These are phyloP conservation scores for Pestalotiopsis sp. DNA, from an alignment of 2,329 filamentous ascomycete genomes.

Conservation along the genomic window DNA sequence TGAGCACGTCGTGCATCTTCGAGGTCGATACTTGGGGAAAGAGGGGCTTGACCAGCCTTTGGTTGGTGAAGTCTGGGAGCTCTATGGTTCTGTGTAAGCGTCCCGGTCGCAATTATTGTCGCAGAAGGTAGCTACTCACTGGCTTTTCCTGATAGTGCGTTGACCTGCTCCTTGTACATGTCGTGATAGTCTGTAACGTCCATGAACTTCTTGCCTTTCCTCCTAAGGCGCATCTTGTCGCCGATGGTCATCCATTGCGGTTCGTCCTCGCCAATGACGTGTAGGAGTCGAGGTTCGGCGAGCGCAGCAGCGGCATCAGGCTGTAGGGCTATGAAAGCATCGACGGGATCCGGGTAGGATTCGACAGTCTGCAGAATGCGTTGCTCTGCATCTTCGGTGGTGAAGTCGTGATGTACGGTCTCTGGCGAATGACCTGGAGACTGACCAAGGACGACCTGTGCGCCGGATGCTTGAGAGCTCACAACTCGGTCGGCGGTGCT, in stretches of 20 bases:
- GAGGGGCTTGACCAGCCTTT: constrained; percentile 58
- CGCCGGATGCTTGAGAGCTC: background rate
- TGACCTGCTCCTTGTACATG: constrained; percentile 36
- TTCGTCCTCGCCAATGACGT: constrained; percentile 62
- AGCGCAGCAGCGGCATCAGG: constrained; percentile 21
- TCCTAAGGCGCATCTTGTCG: constrained; percentile 70
- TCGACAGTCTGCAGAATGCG: constrained; percentile 17
- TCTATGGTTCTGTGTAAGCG: constrained; percentile 22
- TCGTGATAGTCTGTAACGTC: constrained; percentile 69
- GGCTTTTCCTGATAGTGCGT: constrained; percentile 30
- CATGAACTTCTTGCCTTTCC: constrained; percentile 71
- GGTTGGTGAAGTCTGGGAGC: constrained; percentile 44
- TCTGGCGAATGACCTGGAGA: background rate
- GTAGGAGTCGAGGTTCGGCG: constrained; percentile 57
- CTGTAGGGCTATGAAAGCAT: constrained; percentile 22
- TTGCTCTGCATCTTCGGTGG: background rate
- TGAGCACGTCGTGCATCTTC: constrained; percentile 67
- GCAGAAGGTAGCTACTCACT: constrained; percentile 21
- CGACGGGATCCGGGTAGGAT: constrained; percentile 23
- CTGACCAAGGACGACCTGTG: background rate
- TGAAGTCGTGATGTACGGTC: background rate
- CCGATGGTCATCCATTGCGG: constrained; percentile 66
- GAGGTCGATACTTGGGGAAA: constrained; percentile 61
- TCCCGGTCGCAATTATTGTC: no score
- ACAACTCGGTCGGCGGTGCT: background rate